Conservation (phyloP, 2,329 filamentous ascomycete species). For the Reticulascus tulasneorum region DNA sequence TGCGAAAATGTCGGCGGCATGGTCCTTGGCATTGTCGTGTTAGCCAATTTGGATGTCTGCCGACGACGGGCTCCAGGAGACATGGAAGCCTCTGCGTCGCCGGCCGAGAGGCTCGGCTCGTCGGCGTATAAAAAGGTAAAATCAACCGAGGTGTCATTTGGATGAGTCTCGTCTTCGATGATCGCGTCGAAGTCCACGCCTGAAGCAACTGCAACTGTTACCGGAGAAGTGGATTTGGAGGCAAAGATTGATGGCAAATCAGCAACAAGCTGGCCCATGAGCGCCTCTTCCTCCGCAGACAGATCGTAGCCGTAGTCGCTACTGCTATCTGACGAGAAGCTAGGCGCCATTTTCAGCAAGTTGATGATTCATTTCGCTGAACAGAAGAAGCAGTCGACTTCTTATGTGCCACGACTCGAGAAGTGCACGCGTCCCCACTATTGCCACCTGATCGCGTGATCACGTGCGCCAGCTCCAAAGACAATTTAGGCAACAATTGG, state of each 20-base stretch:
- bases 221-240: background rate
- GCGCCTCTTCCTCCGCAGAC: conserved; percentile 41
- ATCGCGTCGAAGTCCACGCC: conserved; percentile 9
- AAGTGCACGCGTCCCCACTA: too few species aligned
- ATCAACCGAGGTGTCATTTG: conserved; percentile 18
- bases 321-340: conserved; percentile 25
- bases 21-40: conserved; percentile 8
- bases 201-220: background rate
- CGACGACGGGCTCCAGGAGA: background rate
- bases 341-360: conserved; percentile 6
- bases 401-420: too few species aligned
- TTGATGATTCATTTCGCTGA: conserved; percentile 1
- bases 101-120: background rate
- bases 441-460: too few species aligned
- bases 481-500: too few species aligned
- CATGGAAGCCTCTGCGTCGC: conserved; percentile 2
- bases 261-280: conserved; percentile 30
- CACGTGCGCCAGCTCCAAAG: too few species aligned
- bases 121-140: too few species aligned
- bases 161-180: conserved; percentile 2
- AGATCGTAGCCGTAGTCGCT: conserved; percentile 45
- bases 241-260: conserved; percentile 9
- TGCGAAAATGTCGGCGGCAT: conserved; percentile 12
- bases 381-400: too few species aligned
- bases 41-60: conserved; percentile 10